Percentiles rank a stretch among this genome's conserved stretches.
Conservation (phyloP, 2,329 filamentous ascomycete species). For the Aspergillaceae sp. region DNA sequence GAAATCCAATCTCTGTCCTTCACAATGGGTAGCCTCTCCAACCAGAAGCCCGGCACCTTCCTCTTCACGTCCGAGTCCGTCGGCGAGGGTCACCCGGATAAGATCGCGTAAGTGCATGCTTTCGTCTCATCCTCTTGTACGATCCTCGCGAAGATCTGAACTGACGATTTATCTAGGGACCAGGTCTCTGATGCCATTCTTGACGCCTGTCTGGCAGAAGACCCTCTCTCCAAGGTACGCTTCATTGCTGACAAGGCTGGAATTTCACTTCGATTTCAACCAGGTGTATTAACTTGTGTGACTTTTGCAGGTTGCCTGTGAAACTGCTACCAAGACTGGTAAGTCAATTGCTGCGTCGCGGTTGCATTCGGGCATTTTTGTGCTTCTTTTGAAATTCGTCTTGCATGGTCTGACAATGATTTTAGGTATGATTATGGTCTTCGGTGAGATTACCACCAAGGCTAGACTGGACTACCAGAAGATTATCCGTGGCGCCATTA, state of each 20-base stretch:
- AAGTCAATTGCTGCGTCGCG: constrained; percentile 23
- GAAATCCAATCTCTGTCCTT: constrained; percentile 15
- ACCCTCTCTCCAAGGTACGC: constrained; percentile 86
- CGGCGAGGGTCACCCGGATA: constrained; percentile 86
- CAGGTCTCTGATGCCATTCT: constrained; percentile 98
- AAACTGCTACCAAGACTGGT: constrained; percentile 99
- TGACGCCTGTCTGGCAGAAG: constrained; percentile 90
- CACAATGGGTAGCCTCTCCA: constrained; percentile 54
- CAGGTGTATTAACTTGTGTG: not conserved
- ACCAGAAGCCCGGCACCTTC: constrained; percentile 53
- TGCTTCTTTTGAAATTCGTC: not conserved
- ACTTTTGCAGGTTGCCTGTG: constrained; percentile 64
- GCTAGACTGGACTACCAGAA: constrained; percentile 95
- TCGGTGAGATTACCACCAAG: constrained; percentile 98
- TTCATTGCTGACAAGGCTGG: not conserved
- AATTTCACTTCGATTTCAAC: constrained; percentile 2
- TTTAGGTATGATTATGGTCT: constrained; percentile 84
- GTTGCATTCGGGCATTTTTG: too few relatives aligned
- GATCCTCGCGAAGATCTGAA: constrained; percentile 8
- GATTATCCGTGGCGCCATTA: constrained; percentile 86
- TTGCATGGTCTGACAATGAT: not conserved
- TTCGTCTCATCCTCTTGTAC: constrained; percentile 1
- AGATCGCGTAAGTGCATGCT: constrained; percentile 61
- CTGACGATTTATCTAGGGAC: constrained; percentile 47
- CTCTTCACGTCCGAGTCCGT: constrained; percentile 88